A percentile compares a stretch with the other conserved stretches of the same genome.
Evolutionary conservation across 768 basidiomycete species (phyloP).

Genomic region (Candolleomyces aberdarensis): DNA sequence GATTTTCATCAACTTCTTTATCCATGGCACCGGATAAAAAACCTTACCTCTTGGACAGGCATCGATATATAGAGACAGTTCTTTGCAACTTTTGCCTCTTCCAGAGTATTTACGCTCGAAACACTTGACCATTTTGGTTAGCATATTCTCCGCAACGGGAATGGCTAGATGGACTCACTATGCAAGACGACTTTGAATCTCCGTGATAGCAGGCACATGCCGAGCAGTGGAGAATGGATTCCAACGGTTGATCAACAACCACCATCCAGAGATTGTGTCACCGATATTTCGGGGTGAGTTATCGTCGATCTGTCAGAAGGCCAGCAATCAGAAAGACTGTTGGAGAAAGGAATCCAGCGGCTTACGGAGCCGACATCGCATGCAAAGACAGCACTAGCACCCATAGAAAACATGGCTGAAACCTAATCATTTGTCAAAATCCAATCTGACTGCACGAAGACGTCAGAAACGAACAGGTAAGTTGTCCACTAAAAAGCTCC

Average conservation of each 20-base stretch:
- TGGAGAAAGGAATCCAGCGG: background rate
- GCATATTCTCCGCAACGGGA: slow-evolving; percentile 7
- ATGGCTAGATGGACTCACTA: slow-evolving; percentile 62
- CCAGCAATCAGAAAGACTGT: background rate
- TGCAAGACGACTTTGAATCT: slow-evolving; percentile 90
- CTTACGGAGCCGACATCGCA: slow-evolving; percentile 88
- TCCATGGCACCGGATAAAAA: background rate
- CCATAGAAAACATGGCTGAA: slow-evolving; percentile 87
- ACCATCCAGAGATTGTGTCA: slow-evolving; percentile 94
- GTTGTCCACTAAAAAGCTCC: slow-evolving; percentile 66
- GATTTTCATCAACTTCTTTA: background rate
- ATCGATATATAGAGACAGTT: slow-evolving; percentile 91
- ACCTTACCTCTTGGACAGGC: slow-evolving; percentile 85
- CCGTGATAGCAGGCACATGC: slow-evolving; percentile 83
- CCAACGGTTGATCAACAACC: slow-evolving; percentile 90
- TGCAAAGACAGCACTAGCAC: slow-evolving; percentile 87
- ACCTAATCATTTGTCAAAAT: slow-evolving; percentile 44
- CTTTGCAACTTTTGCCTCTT: slow-evolving; percentile 89
- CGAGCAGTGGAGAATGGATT: slow-evolving; percentile 83
- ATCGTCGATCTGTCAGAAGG: slow-evolving; percentile 69
- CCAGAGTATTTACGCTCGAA: slow-evolving; percentile 90
- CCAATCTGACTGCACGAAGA: background rate
- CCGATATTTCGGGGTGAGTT: slow-evolving; percentile 94
- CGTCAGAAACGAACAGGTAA: slow-evolving; percentile 58
- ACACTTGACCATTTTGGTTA: slow-evolving; percentile 50